Conservation (phyloP, 192 early-diverging fungal species). For the Mortierella claussenii region DNA sequence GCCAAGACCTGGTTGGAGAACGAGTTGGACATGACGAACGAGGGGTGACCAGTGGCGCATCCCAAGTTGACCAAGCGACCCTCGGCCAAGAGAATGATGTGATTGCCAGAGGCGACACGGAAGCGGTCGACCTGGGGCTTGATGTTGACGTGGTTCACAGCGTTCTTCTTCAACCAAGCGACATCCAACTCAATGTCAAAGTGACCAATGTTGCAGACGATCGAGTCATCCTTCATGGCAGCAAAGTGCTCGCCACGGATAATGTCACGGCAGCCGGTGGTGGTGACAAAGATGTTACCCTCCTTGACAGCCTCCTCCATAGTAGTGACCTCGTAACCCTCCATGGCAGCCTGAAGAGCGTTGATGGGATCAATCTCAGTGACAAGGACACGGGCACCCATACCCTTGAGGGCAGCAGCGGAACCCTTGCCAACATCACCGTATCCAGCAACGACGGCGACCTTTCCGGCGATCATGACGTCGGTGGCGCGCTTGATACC, state of each 20-base stretch:
- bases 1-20: conserved; percentile 99
- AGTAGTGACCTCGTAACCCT: conserved; percentile 99
- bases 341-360: conserved; percentile 99
- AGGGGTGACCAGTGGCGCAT: conserved; percentile 98
- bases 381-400: conserved; percentile 98
- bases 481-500: conserved; percentile 99
- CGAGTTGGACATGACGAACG: conserved; percentile 99
- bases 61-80: conserved; percentile 99
- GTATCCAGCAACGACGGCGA: conserved; percentile 97
- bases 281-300: conserved; percentile 98
- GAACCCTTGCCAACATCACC: conserved; percentile 99
- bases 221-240: conserved; percentile 97
- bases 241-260: conserved; percentile 91
- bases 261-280: conserved; percentile 99
- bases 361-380: conserved; percentile 99
- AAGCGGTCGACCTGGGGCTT: conserved; percentile 99
- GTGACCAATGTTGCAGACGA: conserved; percentile 99
- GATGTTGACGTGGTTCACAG: conserved; percentile 89
- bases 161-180: conserved; percentile 97
- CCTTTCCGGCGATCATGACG: conserved; percentile 99
- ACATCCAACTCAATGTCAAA: conserved; percentile 99
- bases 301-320: conserved; percentile 94
- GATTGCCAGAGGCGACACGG: conserved; percentile 88
- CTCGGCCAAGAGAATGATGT: conserved; percentile 98
- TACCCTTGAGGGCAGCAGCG: conserved; percentile 95